Evolutionary conservation across 2,329 filamentous ascomycete genomes (phyloP), one percentile per base, ranked within the genome.

Genomic region (Aspergillus japonicus): DNA sequence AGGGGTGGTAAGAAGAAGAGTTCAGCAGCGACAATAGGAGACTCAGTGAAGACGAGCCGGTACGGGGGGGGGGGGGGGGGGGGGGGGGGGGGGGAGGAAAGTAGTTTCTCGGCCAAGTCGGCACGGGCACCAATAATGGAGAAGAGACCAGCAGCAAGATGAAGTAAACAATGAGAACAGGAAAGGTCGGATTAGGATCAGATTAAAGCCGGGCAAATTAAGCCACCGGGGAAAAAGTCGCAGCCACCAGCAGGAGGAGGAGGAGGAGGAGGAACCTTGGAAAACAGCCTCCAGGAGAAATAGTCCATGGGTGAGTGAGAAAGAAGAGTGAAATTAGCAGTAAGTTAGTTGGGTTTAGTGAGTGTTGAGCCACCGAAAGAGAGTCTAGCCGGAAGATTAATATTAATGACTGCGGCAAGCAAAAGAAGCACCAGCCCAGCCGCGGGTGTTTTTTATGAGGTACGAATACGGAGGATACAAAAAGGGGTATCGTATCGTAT

Each of bases 41-140:
- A 44, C 11, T 16, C 33, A 35, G 14, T 35, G 11, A 16, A 44
- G 39, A 5, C 39, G 6, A 50, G 50, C 39, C 59, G 51, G 29
- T 58, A 56, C 57, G 55, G 55, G 55, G 55, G 59, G 57, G 55
- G 33, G 35, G 55, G 55, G 55, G 55, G 59, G 57, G 55, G 33
- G 55, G 55, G 55, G 55, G 59, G 57, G 55, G 33, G 55, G 55
- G 55, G 55, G 59, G 57, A 51, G 33, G 39, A 42, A 44, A 16
- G 39, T 44, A 44, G 39, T 19, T 44, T 44, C 39, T 44, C 39
- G 16, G 39, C 39, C 39, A 19, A 44, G 5, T 44, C 39, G 39
- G 39, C 39, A 44, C 39, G 39, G 39, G 16, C 39, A 44, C 39
- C 39, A 44, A 44, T 44, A 44, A 44, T 19, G n/a, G 16, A 51